A percentile compares a stretch with the other conserved stretches of the same genome.
phyloP scores from a whole-genome alignment of 1,139 yeast genomes.

The Pichia inconspicua region DNA sequence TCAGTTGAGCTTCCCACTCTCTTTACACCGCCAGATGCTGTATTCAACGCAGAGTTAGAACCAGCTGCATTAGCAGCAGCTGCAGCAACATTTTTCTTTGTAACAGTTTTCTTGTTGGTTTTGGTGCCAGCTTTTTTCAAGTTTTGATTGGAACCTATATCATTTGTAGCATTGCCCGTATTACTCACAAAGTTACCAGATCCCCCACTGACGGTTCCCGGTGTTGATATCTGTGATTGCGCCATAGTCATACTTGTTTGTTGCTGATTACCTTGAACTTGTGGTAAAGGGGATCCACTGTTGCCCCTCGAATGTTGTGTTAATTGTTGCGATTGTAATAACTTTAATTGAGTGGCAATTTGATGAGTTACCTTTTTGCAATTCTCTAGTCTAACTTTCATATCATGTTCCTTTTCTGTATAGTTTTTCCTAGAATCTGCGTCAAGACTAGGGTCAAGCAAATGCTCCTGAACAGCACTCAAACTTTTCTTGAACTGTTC shows the following conservation, averaged over 20 bases:
- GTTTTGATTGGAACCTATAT: not conserved
- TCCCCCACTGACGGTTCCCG: not conserved
- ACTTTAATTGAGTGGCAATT: constrained; percentile 21
- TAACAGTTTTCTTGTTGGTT: constrained; percentile 1
- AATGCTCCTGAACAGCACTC: constrained; percentile 31
- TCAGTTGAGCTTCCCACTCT: constrained; percentile 1
- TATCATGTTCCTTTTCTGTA: constrained; percentile 24
- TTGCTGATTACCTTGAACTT: constrained; percentile 3
- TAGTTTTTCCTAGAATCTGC: constrained; percentile 26
- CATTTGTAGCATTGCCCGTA: not conserved
- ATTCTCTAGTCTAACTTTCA: constrained; percentile 27
- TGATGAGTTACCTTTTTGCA: constrained; percentile 26
- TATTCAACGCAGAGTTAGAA: constrained; percentile 3
- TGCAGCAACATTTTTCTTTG: constrained; percentile 9
- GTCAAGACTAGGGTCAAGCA: constrained; percentile 28
- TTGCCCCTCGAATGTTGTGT: constrained; percentile 4
- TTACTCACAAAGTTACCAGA: not conserved
- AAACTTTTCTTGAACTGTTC: constrained; percentile 40
- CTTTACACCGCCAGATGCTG: constrained; percentile 12
- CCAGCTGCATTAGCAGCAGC: constrained; percentile 13
- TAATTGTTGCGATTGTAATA: constrained; percentile 18
- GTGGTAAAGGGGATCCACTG: constrained; percentile 3
- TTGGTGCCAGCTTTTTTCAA: not conserved
- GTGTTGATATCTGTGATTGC: constrained; percentile 1
- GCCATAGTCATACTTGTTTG: constrained; percentile 4